Percentiles rank a stretch among this genome's conserved stretches.
Evolutionary conservation across 768 basidiomycete genomes (phyloP).

Genomic region (Boletus subparvulus): DNA sequence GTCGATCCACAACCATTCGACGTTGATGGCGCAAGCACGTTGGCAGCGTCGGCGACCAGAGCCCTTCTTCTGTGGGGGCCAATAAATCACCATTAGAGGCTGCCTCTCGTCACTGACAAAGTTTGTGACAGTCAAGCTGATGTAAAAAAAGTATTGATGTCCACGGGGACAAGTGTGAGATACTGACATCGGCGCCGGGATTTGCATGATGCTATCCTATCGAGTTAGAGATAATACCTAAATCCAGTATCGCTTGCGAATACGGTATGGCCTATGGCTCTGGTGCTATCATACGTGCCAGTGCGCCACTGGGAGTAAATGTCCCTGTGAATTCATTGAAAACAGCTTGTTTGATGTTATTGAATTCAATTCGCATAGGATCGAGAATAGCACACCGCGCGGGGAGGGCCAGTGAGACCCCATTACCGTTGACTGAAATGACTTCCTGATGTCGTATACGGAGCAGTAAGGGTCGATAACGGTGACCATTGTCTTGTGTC

Average conservation of each 20-base stretch:
- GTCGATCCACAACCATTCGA: not conserved
- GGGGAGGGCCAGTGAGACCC: not conserved
- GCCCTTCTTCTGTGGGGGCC: not conserved
- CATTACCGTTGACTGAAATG: too few relatives aligned
- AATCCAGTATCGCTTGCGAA: not conserved
- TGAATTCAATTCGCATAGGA: not conserved
- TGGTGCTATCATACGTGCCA: not conserved
- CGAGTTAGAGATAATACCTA: not conserved
- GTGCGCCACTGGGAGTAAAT: not conserved
- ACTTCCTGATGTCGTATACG: not conserved
- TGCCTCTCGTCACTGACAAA: not conserved
- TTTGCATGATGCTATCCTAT: not conserved
- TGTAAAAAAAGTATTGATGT: not conserved
- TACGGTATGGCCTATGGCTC: not conserved
- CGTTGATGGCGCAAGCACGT: not conserved
- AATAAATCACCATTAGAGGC: not conserved
- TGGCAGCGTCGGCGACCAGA: not conserved
- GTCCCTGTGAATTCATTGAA: not conserved
- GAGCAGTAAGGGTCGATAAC: not conserved
- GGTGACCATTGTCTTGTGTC: not conserved
- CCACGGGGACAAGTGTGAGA: not conserved
- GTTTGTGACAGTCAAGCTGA: not conserved
- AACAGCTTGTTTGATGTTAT: not conserved
- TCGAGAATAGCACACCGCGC: not conserved
- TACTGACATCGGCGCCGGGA: not conserved